Percentiles rank a stretch among this genome's conserved stretches.
These are phyloP conservation scores for Verticillium albo-atrum DNA, from an alignment of 2,329 filamentous ascomycete species.

Conservation along the genomic window DNA sequence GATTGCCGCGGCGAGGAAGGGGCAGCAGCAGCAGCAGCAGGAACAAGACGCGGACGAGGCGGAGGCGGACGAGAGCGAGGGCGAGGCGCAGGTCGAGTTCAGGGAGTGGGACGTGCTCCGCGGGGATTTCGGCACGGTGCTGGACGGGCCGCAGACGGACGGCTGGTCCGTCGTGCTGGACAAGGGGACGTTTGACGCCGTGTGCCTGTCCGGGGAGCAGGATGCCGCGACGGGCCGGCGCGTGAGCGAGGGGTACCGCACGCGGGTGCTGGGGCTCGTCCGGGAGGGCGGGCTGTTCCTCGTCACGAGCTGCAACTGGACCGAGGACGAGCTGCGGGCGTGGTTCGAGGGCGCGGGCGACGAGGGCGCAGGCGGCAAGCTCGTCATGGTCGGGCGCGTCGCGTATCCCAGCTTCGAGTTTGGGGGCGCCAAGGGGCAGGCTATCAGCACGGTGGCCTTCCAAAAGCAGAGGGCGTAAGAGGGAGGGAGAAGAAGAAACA, in stretches of 20 bases:
- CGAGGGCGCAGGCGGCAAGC: constrained; percentile 26
- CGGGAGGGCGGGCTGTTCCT: constrained; percentile 68
- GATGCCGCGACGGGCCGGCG: constrained; percentile 47
- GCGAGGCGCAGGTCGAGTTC: constrained; percentile 32
- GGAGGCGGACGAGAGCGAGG: constrained; percentile 5
- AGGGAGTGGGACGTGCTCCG: constrained; percentile 60
- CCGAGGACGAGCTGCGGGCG: constrained; percentile 72
- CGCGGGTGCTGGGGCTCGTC: constrained; percentile 64
- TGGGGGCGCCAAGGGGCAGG: constrained; percentile 82
- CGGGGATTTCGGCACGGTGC: constrained; percentile 30
- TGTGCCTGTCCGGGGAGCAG: constrained; percentile 64
- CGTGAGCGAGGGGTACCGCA: constrained; percentile 71
- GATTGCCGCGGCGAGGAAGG: constrained; percentile 41
- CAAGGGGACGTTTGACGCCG: constrained; percentile 96
- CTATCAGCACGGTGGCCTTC: constrained; percentile 85
- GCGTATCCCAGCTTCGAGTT: constrained; percentile 86
- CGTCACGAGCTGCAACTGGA: constrained; percentile 98
- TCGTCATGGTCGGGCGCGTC: constrained; percentile 63
- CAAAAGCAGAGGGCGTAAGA: constrained; percentile 29
- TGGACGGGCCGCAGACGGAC: constrained; percentile 18
- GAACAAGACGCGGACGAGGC: constrained; percentile 13
- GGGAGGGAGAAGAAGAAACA: not conserved
- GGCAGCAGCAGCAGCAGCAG: constrained; percentile 8
- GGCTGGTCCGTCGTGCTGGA: constrained; percentile 93
- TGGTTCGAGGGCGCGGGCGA: constrained; percentile 62